Evolutionary conservation across 805 yeast species (phyloP).

Genomic region (Helenozyma rhizophorensis): DNA sequence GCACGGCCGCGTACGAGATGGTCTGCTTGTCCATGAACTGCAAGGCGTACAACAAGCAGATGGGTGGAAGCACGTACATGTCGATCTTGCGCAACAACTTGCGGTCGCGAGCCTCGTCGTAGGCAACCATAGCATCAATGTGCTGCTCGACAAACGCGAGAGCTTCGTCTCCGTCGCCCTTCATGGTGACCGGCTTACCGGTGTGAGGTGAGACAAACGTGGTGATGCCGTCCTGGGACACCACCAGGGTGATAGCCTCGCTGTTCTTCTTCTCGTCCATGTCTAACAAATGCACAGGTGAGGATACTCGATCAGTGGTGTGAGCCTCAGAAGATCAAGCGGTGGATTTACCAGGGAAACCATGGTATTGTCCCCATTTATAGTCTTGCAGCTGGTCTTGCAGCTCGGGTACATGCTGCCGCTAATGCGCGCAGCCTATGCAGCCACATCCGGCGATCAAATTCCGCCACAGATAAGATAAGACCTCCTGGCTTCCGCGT

Average conservation of each 20-base stretch:
- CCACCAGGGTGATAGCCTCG: conserved; percentile 3
- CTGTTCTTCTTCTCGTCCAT: background rate
- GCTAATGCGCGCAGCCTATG: too few species aligned
- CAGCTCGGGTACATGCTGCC: too few species aligned
- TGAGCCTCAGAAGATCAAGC: too few species aligned
- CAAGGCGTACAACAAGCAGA: conserved; percentile 45
- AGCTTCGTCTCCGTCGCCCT: conserved; percentile 43
- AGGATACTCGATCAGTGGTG: too few species aligned
- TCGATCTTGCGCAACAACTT: conserved; percentile 30
- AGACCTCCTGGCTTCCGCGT: too few species aligned
- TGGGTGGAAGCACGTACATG: conserved; percentile 44
- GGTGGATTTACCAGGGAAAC: too few species aligned
- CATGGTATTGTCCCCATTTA: too few species aligned
- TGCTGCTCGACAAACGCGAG: conserved; percentile 35
- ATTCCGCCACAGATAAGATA: too few species aligned
- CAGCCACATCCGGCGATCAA: too few species aligned
- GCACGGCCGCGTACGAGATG: conserved; percentile 47
- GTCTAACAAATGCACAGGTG: too few species aligned
- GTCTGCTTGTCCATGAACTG: conserved; percentile 62
- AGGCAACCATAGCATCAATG: conserved; percentile 20
- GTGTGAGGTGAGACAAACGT: conserved; percentile 13
- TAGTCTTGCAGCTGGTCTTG: too few species aligned
- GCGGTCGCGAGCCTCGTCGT: conserved; percentile 30
- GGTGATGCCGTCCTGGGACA: conserved; percentile 10
- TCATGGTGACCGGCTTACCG: conserved; percentile 19